Percentiles rank a stretch among this genome's conserved stretches.
Conservation (phyloP, 1,284 basidiomycete genomes). For the Athelia sp. region DNA sequence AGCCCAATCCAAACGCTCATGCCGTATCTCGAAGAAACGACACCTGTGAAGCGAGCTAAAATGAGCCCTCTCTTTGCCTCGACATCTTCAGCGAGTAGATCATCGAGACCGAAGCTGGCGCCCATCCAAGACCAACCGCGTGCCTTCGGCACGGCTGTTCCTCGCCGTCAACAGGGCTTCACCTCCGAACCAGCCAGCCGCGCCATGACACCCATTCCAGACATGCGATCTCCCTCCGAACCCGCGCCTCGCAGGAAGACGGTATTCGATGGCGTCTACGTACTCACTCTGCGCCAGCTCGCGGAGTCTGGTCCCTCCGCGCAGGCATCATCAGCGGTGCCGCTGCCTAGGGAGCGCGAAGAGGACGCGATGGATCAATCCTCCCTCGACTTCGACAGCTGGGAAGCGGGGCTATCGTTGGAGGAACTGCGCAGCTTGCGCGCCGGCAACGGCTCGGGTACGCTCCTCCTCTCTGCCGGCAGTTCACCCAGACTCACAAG, state of each 20-base stretch:
- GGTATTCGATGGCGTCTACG: conserved; percentile 21
- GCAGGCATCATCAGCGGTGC: not conserved
- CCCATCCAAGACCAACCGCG: conserved; percentile 9
- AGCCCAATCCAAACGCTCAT: not conserved
- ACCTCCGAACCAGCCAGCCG: conserved; percentile 22
- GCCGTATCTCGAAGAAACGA: not conserved
- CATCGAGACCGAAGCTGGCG: not conserved
- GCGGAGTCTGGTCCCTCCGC: conserved; percentile 11
- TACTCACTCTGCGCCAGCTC: conserved; percentile 17
- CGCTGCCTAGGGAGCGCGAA: not conserved
- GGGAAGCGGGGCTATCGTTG: conserved; percentile 24
- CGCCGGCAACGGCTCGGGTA: conserved; percentile 18
- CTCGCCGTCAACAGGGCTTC: conserved; percentile 8
- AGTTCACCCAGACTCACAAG: not conserved
- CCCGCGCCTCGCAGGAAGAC: conserved; percentile 13
- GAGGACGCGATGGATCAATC: not conserved
- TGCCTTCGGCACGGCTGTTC: conserved; percentile 8
- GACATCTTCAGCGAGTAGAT: not conserved
- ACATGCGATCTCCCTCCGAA: conserved; percentile 14
- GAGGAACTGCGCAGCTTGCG: conserved; percentile 18
- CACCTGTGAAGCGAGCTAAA: not conserved
- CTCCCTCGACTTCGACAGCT: conserved; percentile 24
- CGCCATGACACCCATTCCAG: conserved; percentile 12
- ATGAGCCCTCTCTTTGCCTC: not conserved
- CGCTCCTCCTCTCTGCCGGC: conserved; percentile 2